Conservation (phyloP, 768 basidiomycete species). For the Rubroboletus satanas region DNA sequence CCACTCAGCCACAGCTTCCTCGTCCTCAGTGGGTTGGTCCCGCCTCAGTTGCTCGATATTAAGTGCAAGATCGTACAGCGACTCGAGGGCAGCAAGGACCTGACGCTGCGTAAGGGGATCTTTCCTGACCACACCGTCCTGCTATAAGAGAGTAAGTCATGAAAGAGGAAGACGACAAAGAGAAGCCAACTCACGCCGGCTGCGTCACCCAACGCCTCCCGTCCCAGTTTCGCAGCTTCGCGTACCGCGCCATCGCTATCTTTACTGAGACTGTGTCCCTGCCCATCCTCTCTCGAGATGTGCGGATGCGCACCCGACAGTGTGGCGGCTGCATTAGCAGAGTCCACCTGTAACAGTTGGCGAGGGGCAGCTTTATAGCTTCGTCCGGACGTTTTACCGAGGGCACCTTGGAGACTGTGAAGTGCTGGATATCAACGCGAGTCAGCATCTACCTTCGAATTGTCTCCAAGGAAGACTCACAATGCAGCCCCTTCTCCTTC, state of each 20-base stretch:
- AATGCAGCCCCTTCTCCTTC: slow-evolving; percentile 74
- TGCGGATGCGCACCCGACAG: slow-evolving; percentile 42
- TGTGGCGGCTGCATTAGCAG: slow-evolving; percentile 36
- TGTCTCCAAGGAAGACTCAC: slow-evolving; percentile 27
- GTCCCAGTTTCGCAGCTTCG: slow-evolving; percentile 72
- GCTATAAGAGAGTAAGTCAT: slow-evolving; percentile 34
- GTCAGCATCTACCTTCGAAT: neutral
- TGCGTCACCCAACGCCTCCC: slow-evolving; percentile 63
- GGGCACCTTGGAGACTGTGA: slow-evolving; percentile 83
- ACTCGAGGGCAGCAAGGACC: slow-evolving; percentile 74
- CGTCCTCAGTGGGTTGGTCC: slow-evolving; percentile 65
- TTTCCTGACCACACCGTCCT: slow-evolving; percentile 56
- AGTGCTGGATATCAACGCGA: slow-evolving; percentile 41
- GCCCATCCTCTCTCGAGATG: slow-evolving; percentile 52
- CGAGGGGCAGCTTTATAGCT: slow-evolving; percentile 96
- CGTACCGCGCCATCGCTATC: slow-evolving; percentile 56
- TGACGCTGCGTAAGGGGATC: slow-evolving; percentile 80
- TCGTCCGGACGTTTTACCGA: slow-evolving; percentile 90
- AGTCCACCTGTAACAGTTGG: slow-evolving; percentile 87
- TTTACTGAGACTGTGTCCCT: slow-evolving; percentile 17
- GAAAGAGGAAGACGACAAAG: neutral
- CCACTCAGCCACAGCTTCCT: slow-evolving; percentile 43
- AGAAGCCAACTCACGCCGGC: slow-evolving; percentile 41
- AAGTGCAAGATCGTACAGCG: slow-evolving; percentile 79
- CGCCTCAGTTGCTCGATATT: slow-evolving; percentile 82